phyloP scores from a whole-genome alignment of 2,329 filamentous ascomycete species.

The Epichloe coenophiala region DNA sequence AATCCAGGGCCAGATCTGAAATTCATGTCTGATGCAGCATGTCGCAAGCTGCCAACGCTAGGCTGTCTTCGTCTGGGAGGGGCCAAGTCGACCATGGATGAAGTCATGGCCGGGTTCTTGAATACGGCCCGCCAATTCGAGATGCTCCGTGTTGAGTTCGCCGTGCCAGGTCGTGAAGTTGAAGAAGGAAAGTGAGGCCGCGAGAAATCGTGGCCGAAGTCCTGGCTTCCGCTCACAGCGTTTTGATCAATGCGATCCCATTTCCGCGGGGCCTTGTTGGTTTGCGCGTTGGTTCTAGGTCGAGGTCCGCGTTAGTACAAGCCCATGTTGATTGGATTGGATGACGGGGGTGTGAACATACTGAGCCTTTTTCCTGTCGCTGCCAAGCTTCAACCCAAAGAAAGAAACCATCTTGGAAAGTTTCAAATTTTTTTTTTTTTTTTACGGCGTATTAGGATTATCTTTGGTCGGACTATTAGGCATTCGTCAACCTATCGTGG shows the following conservation, averaged over 20 bases:
- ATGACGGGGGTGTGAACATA: conserved; percentile 10
- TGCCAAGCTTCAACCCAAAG: conserved; percentile 42
- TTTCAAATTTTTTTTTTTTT: neutral
- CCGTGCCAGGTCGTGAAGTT: conserved; percentile 26
- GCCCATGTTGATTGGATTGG: too few species aligned
- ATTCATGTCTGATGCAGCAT: conserved; percentile 26
- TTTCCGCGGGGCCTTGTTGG: conserved; percentile 11
- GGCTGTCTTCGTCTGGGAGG: conserved; percentile 15
- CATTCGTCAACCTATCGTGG: neutral
- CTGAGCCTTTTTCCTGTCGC: conserved; percentile 44
- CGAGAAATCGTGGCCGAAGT: conserved; percentile 23
- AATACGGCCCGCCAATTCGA: conserved; percentile 21
- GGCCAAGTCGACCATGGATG: conserved; percentile 32
- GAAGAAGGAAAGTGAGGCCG: conserved; percentile 17
- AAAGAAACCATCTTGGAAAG: conserved; percentile 40
- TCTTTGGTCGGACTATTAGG: neutral
- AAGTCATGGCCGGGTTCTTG: conserved; percentile 22
- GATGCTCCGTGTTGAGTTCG: conserved; percentile 19
- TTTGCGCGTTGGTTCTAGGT: conserved; percentile 6
- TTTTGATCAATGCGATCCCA: conserved; percentile 22
- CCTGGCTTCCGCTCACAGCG: conserved; percentile 20
- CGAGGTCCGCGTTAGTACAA: neutral
- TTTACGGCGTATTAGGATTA: neutral
- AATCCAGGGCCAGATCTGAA: conserved; percentile 17
- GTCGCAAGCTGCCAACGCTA: conserved; percentile 16